Conservation (phyloP, 352 stramenopile species). For the Poterioochromonas sp. region DNA sequence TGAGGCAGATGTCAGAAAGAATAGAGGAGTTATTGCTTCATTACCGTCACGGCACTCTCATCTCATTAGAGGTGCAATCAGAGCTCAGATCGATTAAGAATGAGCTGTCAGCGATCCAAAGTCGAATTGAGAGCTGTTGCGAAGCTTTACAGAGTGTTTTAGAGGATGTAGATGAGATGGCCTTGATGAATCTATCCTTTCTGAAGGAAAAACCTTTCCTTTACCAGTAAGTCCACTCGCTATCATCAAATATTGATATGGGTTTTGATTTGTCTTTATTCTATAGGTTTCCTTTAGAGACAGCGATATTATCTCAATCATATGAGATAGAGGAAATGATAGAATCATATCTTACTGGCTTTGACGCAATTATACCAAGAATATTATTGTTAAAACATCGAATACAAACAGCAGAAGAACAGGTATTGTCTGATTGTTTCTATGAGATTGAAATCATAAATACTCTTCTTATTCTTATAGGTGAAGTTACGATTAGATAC, state of each 20-base stretch:
- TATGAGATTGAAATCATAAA: too few species aligned
- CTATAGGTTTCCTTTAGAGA: background rate
- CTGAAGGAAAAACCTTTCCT: background rate
- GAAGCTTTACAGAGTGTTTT: background rate
- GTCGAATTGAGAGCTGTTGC: background rate
- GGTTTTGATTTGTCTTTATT: too few species aligned
- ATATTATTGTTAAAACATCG: background rate
- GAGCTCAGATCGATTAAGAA: background rate
- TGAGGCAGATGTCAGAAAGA: background rate
- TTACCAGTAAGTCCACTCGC: constrained; percentile 31
- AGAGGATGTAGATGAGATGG: constrained; percentile 25
- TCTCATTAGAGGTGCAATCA: constrained; percentile 1
- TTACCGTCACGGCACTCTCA: background rate
- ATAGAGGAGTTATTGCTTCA: background rate
- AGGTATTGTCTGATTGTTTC: too few species aligned
- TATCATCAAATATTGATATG: too few species aligned
- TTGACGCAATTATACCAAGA: background rate
- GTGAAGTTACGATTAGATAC: background rate
- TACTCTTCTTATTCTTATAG: too few species aligned
- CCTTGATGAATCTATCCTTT: constrained; percentile 12
- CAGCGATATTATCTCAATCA: background rate
- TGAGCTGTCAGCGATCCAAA: background rate
- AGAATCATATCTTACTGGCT: constrained; percentile 23
- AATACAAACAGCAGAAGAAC: background rate
- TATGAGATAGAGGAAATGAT: background rate